Base-by-base conservation (phyloP, 2,329 filamentous ascomycete genomes). In the Mariannaea elegans region DNA sequence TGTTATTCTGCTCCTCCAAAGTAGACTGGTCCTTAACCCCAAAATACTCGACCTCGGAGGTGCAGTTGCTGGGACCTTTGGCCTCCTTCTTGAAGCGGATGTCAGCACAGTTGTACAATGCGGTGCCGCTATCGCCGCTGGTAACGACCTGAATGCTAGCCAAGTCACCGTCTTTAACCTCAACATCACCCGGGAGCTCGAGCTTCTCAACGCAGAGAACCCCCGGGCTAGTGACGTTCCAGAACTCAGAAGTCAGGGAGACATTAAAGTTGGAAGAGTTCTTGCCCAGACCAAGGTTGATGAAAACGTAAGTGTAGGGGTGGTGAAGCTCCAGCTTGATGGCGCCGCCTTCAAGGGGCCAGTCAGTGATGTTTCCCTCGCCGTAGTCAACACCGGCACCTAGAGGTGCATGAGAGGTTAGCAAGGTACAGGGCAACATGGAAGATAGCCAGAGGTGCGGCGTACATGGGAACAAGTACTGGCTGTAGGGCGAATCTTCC, bases 71-170 rank as follows among this genome's bases (percentile, higher is more conserved):
- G 14, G 83, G 78, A 8, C 77, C 73, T 16, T 81, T 78, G 4
- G 84, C 80, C 10, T 78, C 77, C 50, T 78, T 77, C 29, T 81
- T 83, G 77, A 94, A 89, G 23, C 85, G 88, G 65, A 93, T 85
- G 68, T 94, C 90, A 71, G 90, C 88, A 75, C 91, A 94, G 75
- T 89, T 90, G 76, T 92, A 93, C 29, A 93, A 77, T 14, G 89
- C 87, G 36, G 81, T 82, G 18, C 81, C 83, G 4, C 78, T 79
- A 19, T 84, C 80, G 24, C 86, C 87, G 45, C 87, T 80, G 4
- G 87, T 89, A 32, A 92, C 82, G 50, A 93, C 86, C 77, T 93
- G 90, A 55, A 93, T 78, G 29, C 86, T 89, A 13, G 84, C 90
- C 46, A 84, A 80, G 64, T 84, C 82, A 39, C 90, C 90, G 34